Evolutionary conservation across 2,329 filamentous ascomycete species (phyloP).

Genomic region (Diaporthe sp.): DNA sequence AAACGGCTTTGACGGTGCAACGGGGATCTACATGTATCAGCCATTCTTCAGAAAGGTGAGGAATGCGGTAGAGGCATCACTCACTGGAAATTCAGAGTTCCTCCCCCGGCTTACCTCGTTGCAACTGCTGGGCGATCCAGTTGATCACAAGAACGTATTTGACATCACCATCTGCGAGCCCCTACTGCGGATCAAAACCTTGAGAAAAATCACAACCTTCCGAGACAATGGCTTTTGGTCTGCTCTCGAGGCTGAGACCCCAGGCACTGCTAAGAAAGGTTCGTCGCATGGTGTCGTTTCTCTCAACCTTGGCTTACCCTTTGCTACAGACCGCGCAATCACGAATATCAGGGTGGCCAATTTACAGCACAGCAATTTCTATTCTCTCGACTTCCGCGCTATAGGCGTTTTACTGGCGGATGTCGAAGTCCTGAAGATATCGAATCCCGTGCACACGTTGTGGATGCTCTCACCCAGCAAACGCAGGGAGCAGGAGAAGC

Average conservation of each 20-base stretch:
- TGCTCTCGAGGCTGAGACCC: background rate
- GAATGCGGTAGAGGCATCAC: background rate
- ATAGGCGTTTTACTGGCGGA: background rate
- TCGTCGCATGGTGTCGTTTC: background rate
- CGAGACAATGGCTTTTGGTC: background rate
- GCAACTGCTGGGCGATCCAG: background rate
- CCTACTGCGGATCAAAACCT: background rate
- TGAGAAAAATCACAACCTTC: background rate
- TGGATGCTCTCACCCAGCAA: no score
- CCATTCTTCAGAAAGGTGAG: background rate
- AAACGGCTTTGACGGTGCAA: no score
- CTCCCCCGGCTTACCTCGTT: background rate
- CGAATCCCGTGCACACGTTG: no score
- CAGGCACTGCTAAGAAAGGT: background rate
- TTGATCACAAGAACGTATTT: rapidly evolving
- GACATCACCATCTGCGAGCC: background rate
- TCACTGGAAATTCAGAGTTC: background rate
- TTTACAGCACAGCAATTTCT: rapidly evolving
- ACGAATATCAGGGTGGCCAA: background rate
- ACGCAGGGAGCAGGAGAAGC: rapidly evolving
- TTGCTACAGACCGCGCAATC: background rate
- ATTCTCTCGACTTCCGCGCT: background rate
- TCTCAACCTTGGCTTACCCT: rapidly evolving
- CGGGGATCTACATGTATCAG: background rate
- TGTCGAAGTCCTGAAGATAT: background rate